A percentile compares a stretch with the other conserved stretches of the same genome.
Conservation (phyloP, 495 filamentous ascomycete genomes). For the Lasiosphaeris hirsuta region DNA sequence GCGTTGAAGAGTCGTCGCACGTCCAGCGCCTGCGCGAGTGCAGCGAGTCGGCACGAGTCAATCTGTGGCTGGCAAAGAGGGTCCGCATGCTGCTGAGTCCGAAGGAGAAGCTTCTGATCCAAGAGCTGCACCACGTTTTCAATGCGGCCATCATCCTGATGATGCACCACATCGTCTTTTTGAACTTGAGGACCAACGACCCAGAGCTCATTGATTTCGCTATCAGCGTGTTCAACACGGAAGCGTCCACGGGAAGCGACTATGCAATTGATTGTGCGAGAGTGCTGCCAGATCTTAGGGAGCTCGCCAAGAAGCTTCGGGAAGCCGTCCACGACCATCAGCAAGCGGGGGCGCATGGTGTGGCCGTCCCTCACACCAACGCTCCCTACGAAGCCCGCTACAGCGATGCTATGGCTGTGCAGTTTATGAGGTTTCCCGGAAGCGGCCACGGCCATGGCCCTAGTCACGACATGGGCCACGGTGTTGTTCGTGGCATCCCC, state of each 20-base stretch:
- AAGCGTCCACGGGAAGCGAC: constrained; percentile 22
- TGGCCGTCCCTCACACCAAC: too few relatives aligned
- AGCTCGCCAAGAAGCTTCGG: constrained; percentile 22
- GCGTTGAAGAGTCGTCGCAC: constrained; percentile 20
- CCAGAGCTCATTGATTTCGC: constrained; percentile 27
- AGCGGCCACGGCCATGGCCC: too few relatives aligned
- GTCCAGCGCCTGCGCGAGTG: constrained; percentile 24
- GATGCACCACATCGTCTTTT: constrained; percentile 34
- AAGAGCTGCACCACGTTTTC: constrained; percentile 43
- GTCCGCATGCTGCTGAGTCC: constrained; percentile 23
- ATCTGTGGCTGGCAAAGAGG: constrained; percentile 30
- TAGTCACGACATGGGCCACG: too few relatives aligned
- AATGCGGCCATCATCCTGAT: constrained; percentile 42
- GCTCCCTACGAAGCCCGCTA: too few relatives aligned
- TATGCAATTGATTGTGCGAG: constrained; percentile 27
- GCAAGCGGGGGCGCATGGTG: too few relatives aligned
- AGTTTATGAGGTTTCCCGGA: too few relatives aligned
- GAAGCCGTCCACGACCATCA: constrained; percentile 16
- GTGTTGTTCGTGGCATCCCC: too few relatives aligned
- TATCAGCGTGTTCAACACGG: constrained; percentile 25
- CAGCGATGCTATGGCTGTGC: too few relatives aligned
- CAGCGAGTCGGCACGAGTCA: constrained; percentile 33
- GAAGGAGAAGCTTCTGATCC: constrained; percentile 24
- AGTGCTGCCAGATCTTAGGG: constrained; percentile 25
- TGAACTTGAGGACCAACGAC: constrained; percentile 25